Evolutionary conservation across 2,329 filamentous ascomycete genomes (phyloP), one percentile per base, ranked within the genome.

Genomic region (Aspergillus udagawae): DNA sequence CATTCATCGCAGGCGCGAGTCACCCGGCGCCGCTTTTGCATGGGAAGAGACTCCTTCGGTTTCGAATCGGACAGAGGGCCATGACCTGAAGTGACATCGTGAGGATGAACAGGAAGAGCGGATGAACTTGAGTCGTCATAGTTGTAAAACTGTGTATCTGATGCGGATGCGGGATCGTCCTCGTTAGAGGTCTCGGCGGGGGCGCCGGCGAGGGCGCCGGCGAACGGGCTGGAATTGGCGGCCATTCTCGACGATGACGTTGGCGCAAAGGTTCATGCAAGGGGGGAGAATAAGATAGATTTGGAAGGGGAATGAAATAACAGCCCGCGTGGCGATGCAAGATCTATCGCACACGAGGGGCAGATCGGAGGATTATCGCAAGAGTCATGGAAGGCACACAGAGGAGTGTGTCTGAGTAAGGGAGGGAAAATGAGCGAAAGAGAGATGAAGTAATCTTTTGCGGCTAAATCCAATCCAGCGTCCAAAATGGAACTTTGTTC

Each of bases 1-100:
- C 90, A 93, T 73, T 92, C 88, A 66, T 92, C 90, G 74, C 90
- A 93, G 44, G 90, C 90, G 66, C 90, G 82, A 21, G 89, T 92
- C 48, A 93, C 90, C 69, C 90, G 82, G 55, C 89, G 82, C 60
- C 90, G 82, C 72, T 93, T 92, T 70, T 92, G 89, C 58, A 89
- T 80, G 14, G 88, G 88, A 53, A 73, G 70, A 44, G 71, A 60
- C 44, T 70, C 64, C 57, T 71, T 73, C 23, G 63, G 59, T 53
- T 70, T 69, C 25, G 63, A 51, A 21, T 71, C 71, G 38, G 65
- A 51, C 27, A 61, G 55, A 38, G 67, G 60, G 42, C 58, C 57
- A 42, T 67, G 63, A 42, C 60, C 61, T n/a, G 52, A 28, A n/a
- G 52, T 27, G 29, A 60, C 32, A 25, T 67, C 65, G 28, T 64